Evolutionary conservation across 164 flowering plant genomes (phyloP).

Genomic region (Santalum album): DNA sequence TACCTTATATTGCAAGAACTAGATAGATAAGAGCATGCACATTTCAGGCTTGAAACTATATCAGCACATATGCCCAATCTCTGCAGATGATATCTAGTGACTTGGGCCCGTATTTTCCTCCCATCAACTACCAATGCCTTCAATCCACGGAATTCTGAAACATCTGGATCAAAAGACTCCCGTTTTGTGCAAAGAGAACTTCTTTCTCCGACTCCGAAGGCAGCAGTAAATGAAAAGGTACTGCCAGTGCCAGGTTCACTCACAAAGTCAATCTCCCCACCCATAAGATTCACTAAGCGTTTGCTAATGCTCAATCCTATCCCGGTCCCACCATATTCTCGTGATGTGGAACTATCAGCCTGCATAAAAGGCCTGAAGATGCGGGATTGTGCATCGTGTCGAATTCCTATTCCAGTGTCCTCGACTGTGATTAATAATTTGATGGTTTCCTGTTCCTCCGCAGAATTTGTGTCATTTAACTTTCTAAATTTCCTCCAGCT

Average conservation of each 20-base stretch:
- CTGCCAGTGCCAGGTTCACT: slow-evolving; percentile 74
- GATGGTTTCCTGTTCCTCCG: slow-evolving; percentile 26
- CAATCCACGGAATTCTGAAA: slow-evolving; percentile 53
- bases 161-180: slow-evolving; percentile 26
- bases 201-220: slow-evolving; percentile 36
- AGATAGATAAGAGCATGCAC: slow-evolving; percentile 36
- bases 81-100: slow-evolving; percentile 73
- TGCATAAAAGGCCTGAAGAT: slow-evolving; percentile 93
- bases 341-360: slow-evolving; percentile 91
- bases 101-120: slow-evolving; percentile 68
- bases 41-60: slow-evolving; percentile 21
- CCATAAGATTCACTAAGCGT: slow-evolving; percentile 76
- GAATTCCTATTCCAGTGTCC: slow-evolving; percentile 92
- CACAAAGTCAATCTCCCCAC: slow-evolving; percentile 83
- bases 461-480: slow-evolving; percentile 15
- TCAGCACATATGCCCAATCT: slow-evolving; percentile 67
- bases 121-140: slow-evolving; percentile 68
- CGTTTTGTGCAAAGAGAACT: slow-evolving; percentile 30
- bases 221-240: slow-evolving; percentile 68
- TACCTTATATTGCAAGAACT: slow-evolving; percentile 29
- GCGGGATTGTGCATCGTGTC: slow-evolving; percentile 56
- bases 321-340: slow-evolving; percentile 93
- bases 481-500: slow-evolving; percentile 66
- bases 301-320: slow-evolving; percentile 92
- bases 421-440: slow-evolving; percentile 78